Evolutionary conservation across 768 basidiomycete species (phyloP).

Genomic region (Tubosaeta sp.): DNA sequence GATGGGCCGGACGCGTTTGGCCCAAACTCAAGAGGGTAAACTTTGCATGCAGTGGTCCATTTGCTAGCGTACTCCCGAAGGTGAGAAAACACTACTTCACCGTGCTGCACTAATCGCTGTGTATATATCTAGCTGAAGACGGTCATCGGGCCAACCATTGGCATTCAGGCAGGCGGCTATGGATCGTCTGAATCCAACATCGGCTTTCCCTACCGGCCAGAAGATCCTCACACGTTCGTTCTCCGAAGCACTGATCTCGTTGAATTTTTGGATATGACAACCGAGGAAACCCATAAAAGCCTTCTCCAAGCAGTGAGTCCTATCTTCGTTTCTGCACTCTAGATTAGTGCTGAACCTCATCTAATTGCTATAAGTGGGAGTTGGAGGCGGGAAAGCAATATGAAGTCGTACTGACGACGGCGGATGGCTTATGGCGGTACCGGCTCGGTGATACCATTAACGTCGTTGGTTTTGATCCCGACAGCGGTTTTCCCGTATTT

Average conservation of each 20-base stretch:
- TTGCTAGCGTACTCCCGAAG: not conserved
- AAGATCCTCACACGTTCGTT: slow-evolving; percentile 1
- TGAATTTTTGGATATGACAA: not conserved
- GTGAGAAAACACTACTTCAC: not conserved
- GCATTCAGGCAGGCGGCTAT: slow-evolving; percentile 1
- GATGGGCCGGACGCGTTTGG: no score
- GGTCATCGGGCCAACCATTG: slow-evolving; percentile 3
- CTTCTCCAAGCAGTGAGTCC: not conserved
- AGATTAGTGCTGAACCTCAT: not conserved
- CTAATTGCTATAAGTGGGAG: not conserved
- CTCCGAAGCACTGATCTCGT: not conserved
- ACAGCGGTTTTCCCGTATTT: not conserved
- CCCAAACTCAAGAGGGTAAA: no score
- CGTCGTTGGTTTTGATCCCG: not conserved
- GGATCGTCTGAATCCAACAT: not conserved
- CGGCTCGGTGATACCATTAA: not conserved
- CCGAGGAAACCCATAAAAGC: not conserved
- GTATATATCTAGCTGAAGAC: not conserved
- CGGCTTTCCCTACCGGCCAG: not conserved
- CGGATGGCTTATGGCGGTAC: not conserved
- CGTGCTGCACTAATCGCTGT: not conserved
- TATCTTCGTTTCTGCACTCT: not conserved
- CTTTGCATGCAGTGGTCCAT: slow-evolving; percentile 3
- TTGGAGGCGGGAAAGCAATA: not conserved
- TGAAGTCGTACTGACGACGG: not conserved